A percentile compares a stretch with the other conserved stretches of the same genome.
Conservation (phyloP, 2,329 filamentous ascomycete species). For the Fusarium sp. region DNA sequence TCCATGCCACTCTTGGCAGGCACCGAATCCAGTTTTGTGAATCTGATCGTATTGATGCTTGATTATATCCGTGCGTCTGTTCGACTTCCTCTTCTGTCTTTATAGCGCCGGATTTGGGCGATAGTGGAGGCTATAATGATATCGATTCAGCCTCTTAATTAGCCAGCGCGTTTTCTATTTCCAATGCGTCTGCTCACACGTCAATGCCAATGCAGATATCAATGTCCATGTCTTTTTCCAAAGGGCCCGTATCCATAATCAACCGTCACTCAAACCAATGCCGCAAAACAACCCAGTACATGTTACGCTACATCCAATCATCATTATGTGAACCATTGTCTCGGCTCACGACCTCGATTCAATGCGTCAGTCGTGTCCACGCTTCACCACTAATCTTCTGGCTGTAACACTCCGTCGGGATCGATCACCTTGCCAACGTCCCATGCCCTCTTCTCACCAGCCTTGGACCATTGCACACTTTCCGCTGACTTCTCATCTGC, state of each 20-base stretch:
- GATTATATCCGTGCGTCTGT: conserved; percentile 1
- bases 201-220: not conserved
- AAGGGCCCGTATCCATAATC: not conserved
- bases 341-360: conserved; percentile 10
- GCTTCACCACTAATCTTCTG: conserved; percentile 17
- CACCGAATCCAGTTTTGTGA: conserved; percentile 8
- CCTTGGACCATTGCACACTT: conserved; percentile 78
- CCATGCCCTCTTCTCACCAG: conserved; percentile 73
- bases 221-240: not conserved
- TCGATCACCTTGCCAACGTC: conserved; percentile 62
- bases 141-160: conserved; percentile 1
- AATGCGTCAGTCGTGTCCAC: conserved; percentile 4
- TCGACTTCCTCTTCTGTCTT: not conserved
- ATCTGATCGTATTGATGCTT: not conserved
- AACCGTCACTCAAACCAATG: conserved; percentile 6
- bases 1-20: conserved; percentile 25
- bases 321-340: conserved; percentile 9
- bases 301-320: conserved; percentile 28
- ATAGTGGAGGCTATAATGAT: not conserved
- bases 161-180: not conserved
- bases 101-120: conserved; percentile 17
- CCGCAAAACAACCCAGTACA: conserved; percentile 14
- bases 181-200: conserved; percentile 7
- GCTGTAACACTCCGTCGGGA: conserved; percentile 18
- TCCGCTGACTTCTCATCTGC: conserved; percentile 68